phyloP scores from a whole-genome alignment of 805 yeast species.

The Myxozyma kluyveri region DNA sequence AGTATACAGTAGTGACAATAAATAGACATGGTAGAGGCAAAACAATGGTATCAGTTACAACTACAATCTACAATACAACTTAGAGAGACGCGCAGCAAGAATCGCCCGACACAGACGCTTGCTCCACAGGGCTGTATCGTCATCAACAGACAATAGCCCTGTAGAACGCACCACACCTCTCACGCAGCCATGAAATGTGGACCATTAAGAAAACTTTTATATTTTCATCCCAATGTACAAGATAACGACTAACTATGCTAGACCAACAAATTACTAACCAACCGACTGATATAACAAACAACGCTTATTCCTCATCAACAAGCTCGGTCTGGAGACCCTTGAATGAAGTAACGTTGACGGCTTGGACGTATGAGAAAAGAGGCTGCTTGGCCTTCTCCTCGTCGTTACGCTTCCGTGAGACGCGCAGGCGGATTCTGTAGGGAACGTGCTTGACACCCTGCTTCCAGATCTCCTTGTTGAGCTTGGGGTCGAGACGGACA shows the following conservation, averaged over 20 bases:
- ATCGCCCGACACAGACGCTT: neutral
- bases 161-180: neutral
- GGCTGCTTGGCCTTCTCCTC: constrained; percentile 99
- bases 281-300: too few relatives aligned
- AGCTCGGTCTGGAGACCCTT: constrained; percentile 98
- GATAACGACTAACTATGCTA: neutral
- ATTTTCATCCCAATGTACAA: neutral
- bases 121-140: neutral
- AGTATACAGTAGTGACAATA: too few relatives aligned
- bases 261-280: too few relatives aligned
- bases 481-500: constrained; percentile 97
- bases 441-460: constrained; percentile 99
- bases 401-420: constrained; percentile 99
- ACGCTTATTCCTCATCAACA: constrained; percentile 57
- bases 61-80: too few relatives aligned
- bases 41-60: too few relatives aligned
- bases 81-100: neutral
- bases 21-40: too few relatives aligned
- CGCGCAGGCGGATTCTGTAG: constrained; percentile 96
- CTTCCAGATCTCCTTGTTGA: constrained; percentile 98
- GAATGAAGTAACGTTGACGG: constrained; percentile 88
- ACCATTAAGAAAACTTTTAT: neutral
- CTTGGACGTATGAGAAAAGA: constrained; percentile 97
- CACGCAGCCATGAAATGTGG: neutral
- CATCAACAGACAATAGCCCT: neutral